Evolutionary conservation across 805 yeast species (phyloP).

Genomic region (Nakazawaea pomicola): DNA sequence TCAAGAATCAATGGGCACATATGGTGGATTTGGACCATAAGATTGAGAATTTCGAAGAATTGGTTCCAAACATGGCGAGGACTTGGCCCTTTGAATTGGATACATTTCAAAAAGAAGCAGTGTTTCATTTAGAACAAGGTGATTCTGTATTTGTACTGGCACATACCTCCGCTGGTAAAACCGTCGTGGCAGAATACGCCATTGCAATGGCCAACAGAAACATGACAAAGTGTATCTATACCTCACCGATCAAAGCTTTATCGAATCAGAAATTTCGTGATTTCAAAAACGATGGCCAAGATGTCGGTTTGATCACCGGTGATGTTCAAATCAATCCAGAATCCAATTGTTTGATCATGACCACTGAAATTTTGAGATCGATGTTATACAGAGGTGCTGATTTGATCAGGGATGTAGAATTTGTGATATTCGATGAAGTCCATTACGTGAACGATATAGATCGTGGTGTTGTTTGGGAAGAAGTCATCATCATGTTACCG

Average conservation of each 20-base stretch:
- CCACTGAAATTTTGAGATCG: constrained; percentile 91
- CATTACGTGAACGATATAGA: constrained; percentile 96
- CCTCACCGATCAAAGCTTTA: constrained; percentile 91
- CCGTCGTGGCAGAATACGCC: constrained; percentile 97
- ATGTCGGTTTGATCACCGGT: constrained; percentile 92
- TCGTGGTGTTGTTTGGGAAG: constrained; percentile 99
- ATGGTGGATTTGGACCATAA: constrained; percentile 82
- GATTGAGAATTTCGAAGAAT: constrained; percentile 77
- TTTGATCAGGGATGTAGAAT: constrained; percentile 92
- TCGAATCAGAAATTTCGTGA: constrained; percentile 90
- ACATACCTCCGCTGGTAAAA: constrained; percentile 97
- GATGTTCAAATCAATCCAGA: constrained; percentile 97
- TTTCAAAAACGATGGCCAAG: constrained; percentile 73
- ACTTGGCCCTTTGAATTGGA: constrained; percentile 94
- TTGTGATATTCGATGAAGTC: constrained; percentile 96
- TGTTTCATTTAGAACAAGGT: constrained; percentile 93
- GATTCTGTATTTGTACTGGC: constrained; percentile 99
- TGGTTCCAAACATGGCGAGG: constrained; percentile 91
- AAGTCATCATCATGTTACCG: constrained; percentile 95
- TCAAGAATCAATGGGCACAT: constrained; percentile 82
- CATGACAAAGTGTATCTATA: constrained; percentile 95
- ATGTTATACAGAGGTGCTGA: constrained; percentile 98
- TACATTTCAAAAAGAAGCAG: constrained; percentile 94
- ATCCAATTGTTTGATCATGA: constrained; percentile 94
- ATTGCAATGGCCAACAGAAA: constrained; percentile 94